These are phyloP conservation scores for Colletotrichum musicola DNA, from an alignment of 2,329 filamentous ascomycete species.

Conservation along the genomic window DNA sequence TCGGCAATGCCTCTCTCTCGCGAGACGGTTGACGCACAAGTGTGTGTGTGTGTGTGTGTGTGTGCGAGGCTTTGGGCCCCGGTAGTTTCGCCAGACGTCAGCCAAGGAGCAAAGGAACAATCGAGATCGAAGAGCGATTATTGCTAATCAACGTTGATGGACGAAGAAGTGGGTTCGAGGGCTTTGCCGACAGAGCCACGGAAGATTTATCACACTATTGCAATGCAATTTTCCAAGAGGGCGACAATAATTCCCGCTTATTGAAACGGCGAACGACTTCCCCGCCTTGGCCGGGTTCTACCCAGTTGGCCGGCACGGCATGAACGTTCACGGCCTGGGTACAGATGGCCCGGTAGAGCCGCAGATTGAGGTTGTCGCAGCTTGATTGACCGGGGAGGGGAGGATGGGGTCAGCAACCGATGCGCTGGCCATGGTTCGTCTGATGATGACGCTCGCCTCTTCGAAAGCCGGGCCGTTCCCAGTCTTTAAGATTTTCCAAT, in stretches of 20 bases:
- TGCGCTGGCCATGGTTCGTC: conserved; percentile 32
- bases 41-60: too few relatives aligned
- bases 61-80: background rate
- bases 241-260: conserved; percentile 21
- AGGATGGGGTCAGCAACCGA: conserved; percentile 10
- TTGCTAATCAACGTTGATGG: conserved; percentile 11
- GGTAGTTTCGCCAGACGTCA: background rate
- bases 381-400: conserved; percentile 28
- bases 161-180: background rate
- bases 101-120: background rate
- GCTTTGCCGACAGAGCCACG: conserved; percentile 12
- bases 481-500: conserved; percentile 31
- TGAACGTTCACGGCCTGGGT: conserved; percentile 14
- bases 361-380: conserved; percentile 36
- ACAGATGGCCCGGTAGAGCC: conserved; percentile 14
- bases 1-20: too few relatives aligned
- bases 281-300: conserved; percentile 18
- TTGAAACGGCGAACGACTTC: conserved; percentile 22
- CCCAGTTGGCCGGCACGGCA: conserved; percentile 18
- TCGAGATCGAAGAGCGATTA: conserved; percentile 21
- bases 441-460: conserved; percentile 26
- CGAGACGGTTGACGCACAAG: too few relatives aligned
- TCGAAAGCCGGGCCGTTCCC: conserved; percentile 18
- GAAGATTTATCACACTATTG: background rate
- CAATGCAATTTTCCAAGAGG: background rate